Base-by-base conservation (phyloP, 768 basidiomycete genomes). In the Russula virescens region DNA sequence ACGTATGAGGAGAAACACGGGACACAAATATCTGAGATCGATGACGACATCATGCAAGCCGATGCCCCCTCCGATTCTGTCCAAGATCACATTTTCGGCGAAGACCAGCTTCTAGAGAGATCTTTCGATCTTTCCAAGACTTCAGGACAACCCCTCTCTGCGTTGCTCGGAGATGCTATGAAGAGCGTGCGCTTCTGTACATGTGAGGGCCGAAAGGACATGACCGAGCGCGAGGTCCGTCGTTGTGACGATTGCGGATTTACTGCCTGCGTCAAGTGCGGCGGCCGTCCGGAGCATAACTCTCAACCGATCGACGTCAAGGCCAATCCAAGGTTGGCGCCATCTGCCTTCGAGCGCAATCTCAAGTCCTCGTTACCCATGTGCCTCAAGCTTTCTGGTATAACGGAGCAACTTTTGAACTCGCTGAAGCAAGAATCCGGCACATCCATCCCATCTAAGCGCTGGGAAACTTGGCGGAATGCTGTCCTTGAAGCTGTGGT, bases 231-330 rank as follows among this genome's bases (percentile, higher is more conserved):
- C 38, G 78, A 80, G 38, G 75, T 95, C 43, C 80, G 82, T 42
- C 81, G 80, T 13, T 98, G 95, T 73, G 64, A 70, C 16, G 89
- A 92, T 62, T 98, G 95, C 70, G 83, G 81, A 7, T 82, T 84
- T 10, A 83, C 91, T 16, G 86, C 88, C 38, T 98, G 95, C 76
- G 80, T 81, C 66, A 87, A 87, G 71, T 96, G 94, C 70, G 91
- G 90, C 46, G 94, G 93, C 28, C 86, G 92, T 67, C 95, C 95
- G 0, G 90, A 94, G 68, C 95, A 98, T 73, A 88, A 86, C 66
- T 85, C 84, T 65, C 71, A 73, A 21, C 73, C 77, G 0, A 81
- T 91, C 56, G 83, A 88, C 65, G 67, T 81, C 28, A 73, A 70
- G 5, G 70, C 74, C 11, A 71, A 82, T 51, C 78, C 82, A 19